Base-by-base conservation (phyloP, 257 asterid species). In the Orobanche coerulescens region DNA sequence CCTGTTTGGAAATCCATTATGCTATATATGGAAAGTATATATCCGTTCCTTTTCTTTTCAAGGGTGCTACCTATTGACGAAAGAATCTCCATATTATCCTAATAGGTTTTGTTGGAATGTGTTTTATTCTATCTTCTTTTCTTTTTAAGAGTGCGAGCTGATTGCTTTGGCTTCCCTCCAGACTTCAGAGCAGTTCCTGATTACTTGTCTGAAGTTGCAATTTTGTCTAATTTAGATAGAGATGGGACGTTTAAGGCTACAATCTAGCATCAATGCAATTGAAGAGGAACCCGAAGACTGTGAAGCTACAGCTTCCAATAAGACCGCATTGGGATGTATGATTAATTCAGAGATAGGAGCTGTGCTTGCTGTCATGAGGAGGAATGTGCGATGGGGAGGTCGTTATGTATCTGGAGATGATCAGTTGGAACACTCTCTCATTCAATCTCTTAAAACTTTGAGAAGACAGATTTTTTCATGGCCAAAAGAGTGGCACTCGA, bases 301-400 rank as follows among this genome's bases (percentile, higher is more conserved):
- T 74, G 95, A 84, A 64, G 66, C 76, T 50, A 77, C 80, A 59
- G 74, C 89, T 71, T 70, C 90, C 50, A 68, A 70, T 74, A 82
- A 74, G 79, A 75, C 83, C 76, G 90, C 84, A 49, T 75, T 92
- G 69, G 86, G 87, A 61, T 82, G 95, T 64, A 82, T 86, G 86
- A 72, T 92, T 49, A 86, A 92, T 74, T 81, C 96, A 43, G 96
- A 92, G 82, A 79, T 92, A 71, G 83, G 98, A 68, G 92, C 96
- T 42, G 95, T 92, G 43, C 76, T 92, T 82, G 96, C 96, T 0
- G 90, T 92, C 69, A 92, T 92, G 98, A 92, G 96, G 80, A 84
- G 95, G 79, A 92, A 88, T 40, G 95, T 86, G 82, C 82, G 98
- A 69, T 88, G 95, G 98, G 96, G 95, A 68, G 96, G 95, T 63